Base-by-base conservation (phyloP, 1,139 yeast genomes). In the Yarrowia galli region DNA sequence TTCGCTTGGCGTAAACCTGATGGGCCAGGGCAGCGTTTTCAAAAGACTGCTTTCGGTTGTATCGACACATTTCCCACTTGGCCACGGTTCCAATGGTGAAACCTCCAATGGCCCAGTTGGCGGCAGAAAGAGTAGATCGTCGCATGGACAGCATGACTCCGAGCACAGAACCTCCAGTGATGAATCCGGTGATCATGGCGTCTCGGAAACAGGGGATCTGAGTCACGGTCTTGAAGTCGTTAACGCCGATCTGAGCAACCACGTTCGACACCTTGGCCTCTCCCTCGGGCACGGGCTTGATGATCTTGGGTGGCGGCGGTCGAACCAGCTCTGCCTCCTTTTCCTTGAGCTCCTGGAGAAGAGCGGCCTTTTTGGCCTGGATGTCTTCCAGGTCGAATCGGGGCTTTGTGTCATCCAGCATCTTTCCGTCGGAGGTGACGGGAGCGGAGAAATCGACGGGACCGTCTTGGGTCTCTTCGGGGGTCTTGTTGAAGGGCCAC, bases 41-140 rank as follows among this genome's bases (percentile, higher is more conserved):
- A 74, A 85, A 82, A 60, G 89, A 87, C 72, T 85, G 83, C 74
- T 89, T 82, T 75, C 97, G 81, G 68, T 87, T 83, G 66, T 87
- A 84, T 69, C 97, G 82, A 76, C 98, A 93, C 77, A 91, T 97
- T 77, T 93, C 97, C 97, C 97, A 93, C 0, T 97, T 91, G 45
- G 91, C 88, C 0, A 90, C 83, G 67, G 91, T 87, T 1, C 97
- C 98, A 45, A 92, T 77, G 70, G 91, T 79, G 72, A 92, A 86
- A 4, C 96, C 97, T 58, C 91, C 90, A 66, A 91, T 83, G 7
- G 89, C 88, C 97, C 98, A 93, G 76, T 92, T 91, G 40, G 87
- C 80, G 0, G 96, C 87, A 71, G 84, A 83, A 9, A 80, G 75
- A 1, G 88, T 82, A 49, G 88, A 85, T 73, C 89, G 87, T 72